phyloP scores from a whole-genome alignment of 169 alveolate genomes.

The Ichthyophthirius multifiliis region DNA sequence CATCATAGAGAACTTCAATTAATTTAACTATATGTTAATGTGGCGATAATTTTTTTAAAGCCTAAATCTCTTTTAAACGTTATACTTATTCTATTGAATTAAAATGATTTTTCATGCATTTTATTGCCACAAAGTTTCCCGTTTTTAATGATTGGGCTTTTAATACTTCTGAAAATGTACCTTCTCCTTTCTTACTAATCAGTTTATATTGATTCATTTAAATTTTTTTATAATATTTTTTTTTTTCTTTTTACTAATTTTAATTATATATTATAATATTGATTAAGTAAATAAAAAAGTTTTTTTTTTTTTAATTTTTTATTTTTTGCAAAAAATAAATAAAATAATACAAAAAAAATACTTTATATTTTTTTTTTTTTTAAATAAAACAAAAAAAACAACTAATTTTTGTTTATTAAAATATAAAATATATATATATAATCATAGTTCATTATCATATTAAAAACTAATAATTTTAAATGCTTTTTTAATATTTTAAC shows the following conservation, averaged over 20 bases:
- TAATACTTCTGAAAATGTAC: conserved; percentile 84
- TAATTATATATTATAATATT: too few relatives aligned
- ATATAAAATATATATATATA: too few relatives aligned
- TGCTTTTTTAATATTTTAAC: background rate
- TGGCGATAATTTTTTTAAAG: conserved; percentile 50
- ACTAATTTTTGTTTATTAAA: too few relatives aligned
- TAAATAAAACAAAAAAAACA: too few relatives aligned
- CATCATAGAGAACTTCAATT: conserved; percentile 74
- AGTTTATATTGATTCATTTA: conserved; percentile 46
- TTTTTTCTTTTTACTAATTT: too few relatives aligned
- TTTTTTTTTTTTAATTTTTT: too few relatives aligned
- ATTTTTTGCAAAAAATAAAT: too few relatives aligned
- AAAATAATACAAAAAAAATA: too few relatives aligned
- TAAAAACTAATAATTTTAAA: too few relatives aligned
- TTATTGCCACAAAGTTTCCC: conserved; percentile 76
- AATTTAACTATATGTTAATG: conserved; percentile 62
- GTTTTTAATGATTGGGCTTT: conserved; percentile 73
- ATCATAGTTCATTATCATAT: too few relatives aligned
- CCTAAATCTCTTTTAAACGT: conserved; percentile 46
- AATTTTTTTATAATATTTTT: background rate
- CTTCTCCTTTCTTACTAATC: conserved; percentile 77
- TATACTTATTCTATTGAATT: conserved; percentile 70
- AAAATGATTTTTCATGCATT: conserved; percentile 76
- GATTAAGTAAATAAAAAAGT: too few relatives aligned
- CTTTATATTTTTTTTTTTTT: too few relatives aligned